Evolutionary conservation across 2,329 filamentous ascomycete species (phyloP).

Genomic region (Nothopassalora personata): DNA sequence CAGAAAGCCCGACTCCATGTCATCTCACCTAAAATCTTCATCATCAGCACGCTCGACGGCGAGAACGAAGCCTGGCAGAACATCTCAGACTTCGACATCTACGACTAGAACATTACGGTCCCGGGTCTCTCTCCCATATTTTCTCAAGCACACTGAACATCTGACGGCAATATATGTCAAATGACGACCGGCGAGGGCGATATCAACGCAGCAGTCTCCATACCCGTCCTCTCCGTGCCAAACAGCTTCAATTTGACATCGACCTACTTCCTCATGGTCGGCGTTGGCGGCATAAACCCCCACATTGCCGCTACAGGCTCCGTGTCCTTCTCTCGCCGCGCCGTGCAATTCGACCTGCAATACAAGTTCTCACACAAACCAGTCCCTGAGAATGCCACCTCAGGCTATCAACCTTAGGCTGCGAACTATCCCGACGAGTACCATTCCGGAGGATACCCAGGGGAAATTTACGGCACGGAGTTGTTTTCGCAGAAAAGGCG

Average conservation of each 20-base stretch:
- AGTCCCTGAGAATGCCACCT: conserved; percentile 16
- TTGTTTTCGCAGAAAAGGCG: too few relatives aligned
- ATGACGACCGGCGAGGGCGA: conserved; percentile 55
- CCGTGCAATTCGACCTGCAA: conserved; percentile 23
- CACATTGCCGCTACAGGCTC: conserved; percentile 22
- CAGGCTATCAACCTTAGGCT: conserved; percentile 24
- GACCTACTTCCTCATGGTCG: conserved; percentile 28
- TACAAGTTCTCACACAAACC: conserved; percentile 23
- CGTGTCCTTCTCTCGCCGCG: conserved; percentile 23
- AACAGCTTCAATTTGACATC: conserved; percentile 19
- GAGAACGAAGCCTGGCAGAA: conserved; percentile 46
- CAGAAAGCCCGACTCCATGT: background rate
- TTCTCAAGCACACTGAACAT: conserved; percentile 51
- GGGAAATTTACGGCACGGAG: conserved; percentile 28
- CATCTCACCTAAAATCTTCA: conserved; percentile 53
- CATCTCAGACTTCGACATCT: conserved; percentile 29
- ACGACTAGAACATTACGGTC: conserved; percentile 30
- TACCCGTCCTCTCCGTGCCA: conserved; percentile 18
- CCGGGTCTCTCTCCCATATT: conserved; percentile 29
- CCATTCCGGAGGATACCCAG: conserved; percentile 17
- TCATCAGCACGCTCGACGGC: conserved; percentile 53
- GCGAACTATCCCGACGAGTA: conserved; percentile 20
- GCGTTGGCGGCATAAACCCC: conserved; percentile 26
- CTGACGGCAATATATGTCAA: conserved; percentile 59
- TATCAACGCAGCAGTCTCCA: conserved; percentile 11